A percentile compares a stretch with the other conserved stretches of the same genome.
phyloP scores from a whole-genome alignment of 2,329 filamentous ascomycete genomes.

The Fonsecaea pedrosoi region DNA sequence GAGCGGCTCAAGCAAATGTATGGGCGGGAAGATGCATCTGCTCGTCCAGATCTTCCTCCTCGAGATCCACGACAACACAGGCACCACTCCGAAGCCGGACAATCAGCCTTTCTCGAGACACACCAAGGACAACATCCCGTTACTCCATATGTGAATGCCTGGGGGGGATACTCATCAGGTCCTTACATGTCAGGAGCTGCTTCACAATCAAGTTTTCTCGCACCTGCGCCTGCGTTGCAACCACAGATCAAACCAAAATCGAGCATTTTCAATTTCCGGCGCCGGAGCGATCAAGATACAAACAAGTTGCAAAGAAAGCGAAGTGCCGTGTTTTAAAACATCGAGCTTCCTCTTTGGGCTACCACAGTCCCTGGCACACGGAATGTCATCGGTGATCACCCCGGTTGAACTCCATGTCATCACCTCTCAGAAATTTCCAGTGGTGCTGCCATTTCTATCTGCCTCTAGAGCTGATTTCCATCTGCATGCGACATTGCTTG shows the following conservation, averaged over 20 bases:
- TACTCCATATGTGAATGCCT: constrained; percentile 17
- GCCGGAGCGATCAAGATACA: constrained; percentile 44
- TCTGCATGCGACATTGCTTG: background rate
- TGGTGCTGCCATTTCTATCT: background rate
- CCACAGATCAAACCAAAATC: constrained; percentile 48
- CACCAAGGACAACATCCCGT: constrained; percentile 23
- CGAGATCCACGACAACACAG: constrained; percentile 29
- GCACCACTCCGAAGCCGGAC: constrained; percentile 33
- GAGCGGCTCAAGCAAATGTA: constrained; percentile 69
- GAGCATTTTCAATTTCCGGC: constrained; percentile 54
- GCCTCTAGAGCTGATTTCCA: background rate
- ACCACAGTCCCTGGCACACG: constrained; percentile 3
- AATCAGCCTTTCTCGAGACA: constrained; percentile 30
- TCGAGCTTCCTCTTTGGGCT: constrained; percentile 31
- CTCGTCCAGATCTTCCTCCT: constrained; percentile 33
- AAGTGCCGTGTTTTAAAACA: constrained; percentile 53
- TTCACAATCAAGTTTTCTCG: constrained; percentile 37
- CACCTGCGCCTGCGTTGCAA: constrained; percentile 20
- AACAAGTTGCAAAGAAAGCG: constrained; percentile 53
- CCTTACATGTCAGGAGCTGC: constrained; percentile 42
- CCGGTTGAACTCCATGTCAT: constrained; percentile 31
- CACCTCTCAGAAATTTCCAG: constrained; percentile 5
- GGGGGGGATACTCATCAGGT: constrained; percentile 25
- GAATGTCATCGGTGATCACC: constrained; percentile 26
- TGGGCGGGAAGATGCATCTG: constrained; percentile 45